A percentile compares a stretch with the other conserved stretches of the same genome.
These are phyloP conservation scores for Centella asiatica DNA, from an alignment of 129 eudicot genomes.

Conservation along the genomic window DNA sequence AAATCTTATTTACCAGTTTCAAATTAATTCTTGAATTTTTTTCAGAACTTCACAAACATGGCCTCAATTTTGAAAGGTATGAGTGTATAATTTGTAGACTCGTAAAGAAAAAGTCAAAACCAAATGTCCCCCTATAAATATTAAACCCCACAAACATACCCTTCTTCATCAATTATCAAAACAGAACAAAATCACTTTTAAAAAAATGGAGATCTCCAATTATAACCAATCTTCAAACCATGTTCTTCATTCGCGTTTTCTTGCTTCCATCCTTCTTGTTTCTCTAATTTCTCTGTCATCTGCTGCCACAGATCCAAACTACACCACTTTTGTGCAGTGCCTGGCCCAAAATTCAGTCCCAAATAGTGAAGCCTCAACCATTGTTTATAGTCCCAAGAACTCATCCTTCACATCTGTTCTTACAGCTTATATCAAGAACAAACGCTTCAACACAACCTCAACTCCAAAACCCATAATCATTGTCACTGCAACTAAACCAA, in stretches of 20 bases:
- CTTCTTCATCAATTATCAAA: not conserved
- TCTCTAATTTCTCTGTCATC: not conserved
- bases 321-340: constrained; percentile 2
- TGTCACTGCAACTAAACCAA: not conserved
- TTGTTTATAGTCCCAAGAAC: constrained; percentile 2
- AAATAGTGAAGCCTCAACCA: not conserved
- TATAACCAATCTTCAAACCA: not conserved
- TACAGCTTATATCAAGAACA: constrained; percentile 1
- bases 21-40: too few species aligned
- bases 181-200: not conserved
- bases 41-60: too few species aligned
- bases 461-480: constrained; percentile 4
- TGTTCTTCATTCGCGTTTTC: not conserved
- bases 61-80: too few species aligned
- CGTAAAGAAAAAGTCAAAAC: too few species aligned
- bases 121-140: not conserved
- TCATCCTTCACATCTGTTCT: not conserved
- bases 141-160: not conserved
- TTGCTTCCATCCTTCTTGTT: not conserved
- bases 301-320: constrained; percentile 2
- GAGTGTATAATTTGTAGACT: too few species aligned
- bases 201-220: not conserved
- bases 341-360: not conserved
- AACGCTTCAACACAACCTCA: not conserved
- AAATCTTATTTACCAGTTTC: too few species aligned